phyloP scores from a whole-genome alignment of 345 rosid genomes.

The Boechera stricta region DNA sequence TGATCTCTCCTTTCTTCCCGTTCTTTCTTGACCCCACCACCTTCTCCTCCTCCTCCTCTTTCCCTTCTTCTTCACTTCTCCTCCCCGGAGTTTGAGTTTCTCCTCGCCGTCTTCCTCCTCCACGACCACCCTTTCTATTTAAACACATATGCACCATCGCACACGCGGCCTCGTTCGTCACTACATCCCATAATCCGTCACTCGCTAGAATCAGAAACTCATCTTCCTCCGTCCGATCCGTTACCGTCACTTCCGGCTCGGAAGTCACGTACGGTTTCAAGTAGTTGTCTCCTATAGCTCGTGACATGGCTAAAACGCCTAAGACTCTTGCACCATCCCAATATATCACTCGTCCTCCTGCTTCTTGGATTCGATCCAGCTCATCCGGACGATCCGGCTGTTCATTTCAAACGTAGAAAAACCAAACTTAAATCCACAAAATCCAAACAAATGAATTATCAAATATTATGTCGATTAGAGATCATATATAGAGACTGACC shows the following conservation, averaged over 20 bases:
- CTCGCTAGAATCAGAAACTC: conserved; percentile 83
- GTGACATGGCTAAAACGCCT: conserved; percentile 89
- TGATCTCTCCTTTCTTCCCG: conserved; percentile 47
- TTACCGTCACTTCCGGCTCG: conserved; percentile 76
- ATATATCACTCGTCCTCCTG: conserved; percentile 88
- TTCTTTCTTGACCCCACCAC: conserved; percentile 38
- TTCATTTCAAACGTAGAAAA: background rate
- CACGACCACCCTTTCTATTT: conserved; percentile 14
- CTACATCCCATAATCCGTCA: conserved; percentile 95
- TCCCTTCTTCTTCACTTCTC: conserved; percentile 29
- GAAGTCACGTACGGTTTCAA: conserved; percentile 88
- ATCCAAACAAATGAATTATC: background rate
- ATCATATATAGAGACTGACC: conserved; percentile 44
- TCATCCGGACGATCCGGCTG: conserved; percentile 98
- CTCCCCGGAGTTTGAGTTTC: background rate
- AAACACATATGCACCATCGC: conserved; percentile 73
- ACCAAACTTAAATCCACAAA: background rate
- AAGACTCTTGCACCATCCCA: conserved; percentile 90
- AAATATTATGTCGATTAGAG: background rate
- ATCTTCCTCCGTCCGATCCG: conserved; percentile 69
- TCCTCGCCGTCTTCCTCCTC: conserved; percentile 20
- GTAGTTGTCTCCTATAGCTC: conserved; percentile 92
- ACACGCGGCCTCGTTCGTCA: conserved; percentile 80
- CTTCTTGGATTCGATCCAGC: conserved; percentile 68
- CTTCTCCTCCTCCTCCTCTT: conserved; percentile 3